These are phyloP conservation scores for Ophiocordyceps unilateralis DNA, from an alignment of 2,329 filamentous ascomycete genomes.

Conservation along the genomic window DNA sequence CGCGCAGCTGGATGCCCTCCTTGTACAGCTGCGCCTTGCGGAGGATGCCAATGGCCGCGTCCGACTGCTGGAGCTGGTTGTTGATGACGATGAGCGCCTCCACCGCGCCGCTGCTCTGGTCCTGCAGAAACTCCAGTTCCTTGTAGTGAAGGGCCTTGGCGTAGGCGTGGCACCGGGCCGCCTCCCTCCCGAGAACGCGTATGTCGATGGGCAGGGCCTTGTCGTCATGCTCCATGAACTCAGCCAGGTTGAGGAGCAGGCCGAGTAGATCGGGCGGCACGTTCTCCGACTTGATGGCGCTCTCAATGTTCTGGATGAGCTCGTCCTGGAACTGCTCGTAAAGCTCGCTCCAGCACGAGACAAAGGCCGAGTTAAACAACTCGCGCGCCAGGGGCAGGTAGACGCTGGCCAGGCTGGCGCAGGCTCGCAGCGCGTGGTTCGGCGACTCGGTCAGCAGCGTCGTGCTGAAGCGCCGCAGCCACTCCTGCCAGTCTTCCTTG, in stretches of 20 bases:
- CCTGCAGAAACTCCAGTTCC: slow-evolving; percentile 92
- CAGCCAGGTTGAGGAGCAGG: slow-evolving; percentile 83
- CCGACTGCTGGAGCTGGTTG: slow-evolving; percentile 95
- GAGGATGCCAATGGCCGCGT: slow-evolving; percentile 94
- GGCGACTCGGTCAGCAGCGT: slow-evolving; percentile 90
- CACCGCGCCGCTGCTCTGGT: slow-evolving; percentile 87
- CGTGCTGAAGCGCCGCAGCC: slow-evolving; percentile 92
- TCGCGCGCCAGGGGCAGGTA: slow-evolving; percentile 85
- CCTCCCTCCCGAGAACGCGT: slow-evolving; percentile 80
- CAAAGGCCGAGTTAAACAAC: slow-evolving; percentile 96
- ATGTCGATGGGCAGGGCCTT: slow-evolving; percentile 98
- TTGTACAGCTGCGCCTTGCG: slow-evolving; percentile 90
- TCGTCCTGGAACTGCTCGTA: slow-evolving; percentile 97
- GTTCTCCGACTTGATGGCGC: slow-evolving; percentile 84
- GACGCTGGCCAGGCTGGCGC: slow-evolving; percentile 75
- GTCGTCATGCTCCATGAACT: slow-evolving; percentile 99
- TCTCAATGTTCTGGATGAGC: slow-evolving; percentile 87
- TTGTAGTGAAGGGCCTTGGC: slow-evolving; percentile 98
- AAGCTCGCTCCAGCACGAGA: slow-evolving; percentile 95
- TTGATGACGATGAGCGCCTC: slow-evolving; percentile 98
- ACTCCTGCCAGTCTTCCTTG: slow-evolving; percentile 97
- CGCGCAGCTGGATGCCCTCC: slow-evolving; percentile 81
- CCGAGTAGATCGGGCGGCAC: slow-evolving; percentile 93
- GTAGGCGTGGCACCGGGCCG: slow-evolving; percentile 91
- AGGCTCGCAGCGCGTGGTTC: slow-evolving; percentile 85